A percentile compares a stretch with the other conserved stretches of the same genome.
Conservation (phyloP, 495 filamentous ascomycete species). For the Hamigera avellanea region DNA sequence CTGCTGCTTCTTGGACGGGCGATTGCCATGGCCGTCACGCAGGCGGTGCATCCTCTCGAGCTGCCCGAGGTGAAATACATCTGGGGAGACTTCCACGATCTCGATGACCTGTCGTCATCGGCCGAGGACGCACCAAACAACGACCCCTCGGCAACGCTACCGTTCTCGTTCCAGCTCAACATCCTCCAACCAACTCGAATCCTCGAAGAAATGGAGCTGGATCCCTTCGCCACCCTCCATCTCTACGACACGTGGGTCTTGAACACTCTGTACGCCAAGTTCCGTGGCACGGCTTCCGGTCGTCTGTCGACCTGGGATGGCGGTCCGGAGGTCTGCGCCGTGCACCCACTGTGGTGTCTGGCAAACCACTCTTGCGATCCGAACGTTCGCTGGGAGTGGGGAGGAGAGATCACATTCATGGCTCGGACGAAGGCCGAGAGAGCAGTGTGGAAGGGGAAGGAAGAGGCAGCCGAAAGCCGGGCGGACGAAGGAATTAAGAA, state of each 20-base stretch:
- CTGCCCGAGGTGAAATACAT: conserved; percentile 81
- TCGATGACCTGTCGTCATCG: conserved; percentile 10
- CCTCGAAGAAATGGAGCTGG: conserved; percentile 80
- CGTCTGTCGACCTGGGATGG: conserved; percentile 60
- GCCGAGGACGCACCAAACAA: conserved; percentile 4
- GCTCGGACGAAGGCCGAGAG: conserved; percentile 30
- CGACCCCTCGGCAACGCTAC: conserved; percentile 38
- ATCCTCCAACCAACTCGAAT: conserved; percentile 74
- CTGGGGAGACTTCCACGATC: conserved; percentile 69
- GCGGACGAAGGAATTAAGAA: conserved; percentile 47
- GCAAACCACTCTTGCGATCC: conserved; percentile 94
- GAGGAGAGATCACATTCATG: conserved; percentile 65
- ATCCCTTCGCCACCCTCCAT: conserved; percentile 57
- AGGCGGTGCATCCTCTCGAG: conserved; percentile 70
- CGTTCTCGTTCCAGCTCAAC: conserved; percentile 80
- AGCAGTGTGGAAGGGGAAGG: conserved; percentile 33
- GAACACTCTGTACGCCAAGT: conserved; percentile 88
- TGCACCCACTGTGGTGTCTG: conserved; percentile 63
- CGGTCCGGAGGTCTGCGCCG: conserved; percentile 67
- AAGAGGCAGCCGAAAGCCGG: conserved; percentile 7
- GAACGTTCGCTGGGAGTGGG: conserved; percentile 91
- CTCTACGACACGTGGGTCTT: conserved; percentile 82
- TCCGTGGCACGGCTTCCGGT: conserved; percentile 82
- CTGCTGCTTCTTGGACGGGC: conserved; percentile 66
- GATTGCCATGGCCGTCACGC: conserved; percentile 77